phyloP scores from a whole-genome alignment of 2,329 filamentous ascomycete genomes.

The Pseudogymnoascus sp. region DNA sequence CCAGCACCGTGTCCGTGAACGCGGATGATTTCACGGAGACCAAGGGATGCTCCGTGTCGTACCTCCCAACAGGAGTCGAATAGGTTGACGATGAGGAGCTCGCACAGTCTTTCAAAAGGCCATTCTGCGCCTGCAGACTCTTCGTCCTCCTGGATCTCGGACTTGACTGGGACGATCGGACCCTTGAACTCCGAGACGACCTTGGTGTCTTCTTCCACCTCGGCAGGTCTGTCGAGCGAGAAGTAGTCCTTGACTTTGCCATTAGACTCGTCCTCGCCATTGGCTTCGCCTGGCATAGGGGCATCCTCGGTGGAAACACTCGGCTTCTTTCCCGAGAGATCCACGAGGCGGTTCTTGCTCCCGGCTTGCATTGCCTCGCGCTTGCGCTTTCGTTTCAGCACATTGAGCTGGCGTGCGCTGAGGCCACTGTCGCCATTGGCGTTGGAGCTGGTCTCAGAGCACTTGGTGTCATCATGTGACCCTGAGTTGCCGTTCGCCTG shows the following conservation, averaged over 20 bases:
- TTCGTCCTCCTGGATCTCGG: constrained; percentile 71
- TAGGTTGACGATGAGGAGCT: constrained; percentile 86
- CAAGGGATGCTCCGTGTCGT: constrained; percentile 92
- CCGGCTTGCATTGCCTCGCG: constrained; percentile 81
- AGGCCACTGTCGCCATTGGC: constrained; percentile 55
- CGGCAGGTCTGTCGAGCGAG: constrained; percentile 68
- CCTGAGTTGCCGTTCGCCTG: constrained; percentile 35
- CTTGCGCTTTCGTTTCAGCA: constrained; percentile 89
- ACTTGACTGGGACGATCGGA: constrained; percentile 69
- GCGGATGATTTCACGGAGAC: constrained; percentile 79
- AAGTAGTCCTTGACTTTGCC: constrained; percentile 73
- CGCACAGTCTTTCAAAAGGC: constrained; percentile 90
- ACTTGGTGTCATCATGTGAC: constrained; percentile 34
- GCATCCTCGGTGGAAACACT: constrained; percentile 23
- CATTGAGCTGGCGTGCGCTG: constrained; percentile 89
- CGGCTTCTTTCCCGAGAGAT: constrained; percentile 60
- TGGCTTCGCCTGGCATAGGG: constrained; percentile 50
- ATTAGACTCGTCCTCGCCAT: constrained; percentile 54
- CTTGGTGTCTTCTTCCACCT: constrained; percentile 82
- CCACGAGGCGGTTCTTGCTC: constrained; percentile 82
- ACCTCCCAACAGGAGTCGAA: constrained; percentile 95
- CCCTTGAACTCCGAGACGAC: constrained; percentile 96
- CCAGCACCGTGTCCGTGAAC: constrained; percentile 89
- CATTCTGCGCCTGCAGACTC: constrained; percentile 75
- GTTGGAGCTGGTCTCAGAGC: constrained; percentile 17